These are phyloP conservation scores for Danielia oregonensis DNA, from an alignment of 805 yeast genomes.

Conservation along the genomic window DNA sequence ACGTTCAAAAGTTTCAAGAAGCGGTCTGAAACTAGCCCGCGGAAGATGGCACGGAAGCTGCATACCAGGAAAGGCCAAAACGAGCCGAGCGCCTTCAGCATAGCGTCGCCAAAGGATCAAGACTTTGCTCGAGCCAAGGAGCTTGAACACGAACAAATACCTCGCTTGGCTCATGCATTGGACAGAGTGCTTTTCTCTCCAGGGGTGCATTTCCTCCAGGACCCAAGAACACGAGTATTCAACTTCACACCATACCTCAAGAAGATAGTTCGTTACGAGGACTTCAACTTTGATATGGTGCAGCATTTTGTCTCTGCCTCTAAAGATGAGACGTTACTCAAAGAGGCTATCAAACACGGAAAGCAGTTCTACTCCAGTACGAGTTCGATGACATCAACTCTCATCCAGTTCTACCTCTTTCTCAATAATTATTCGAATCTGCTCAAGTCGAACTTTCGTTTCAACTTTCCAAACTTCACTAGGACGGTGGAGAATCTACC, in stretches of 20 bases:
- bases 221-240: constrained; percentile 69
- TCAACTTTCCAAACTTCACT: constrained; percentile 40
- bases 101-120: too few relatives aligned
- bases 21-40: too few relatives aligned
- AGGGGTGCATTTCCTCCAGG: constrained; percentile 72
- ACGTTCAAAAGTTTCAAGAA: too few relatives aligned
- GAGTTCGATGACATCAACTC: constrained; percentile 75
- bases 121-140: constrained; percentile 15
- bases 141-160: constrained; percentile 34
- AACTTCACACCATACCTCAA: constrained; percentile 64
- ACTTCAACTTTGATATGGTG: constrained; percentile 60
- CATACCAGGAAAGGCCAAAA: too few relatives aligned
- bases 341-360: constrained; percentile 38
- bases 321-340: constrained; percentile 51
- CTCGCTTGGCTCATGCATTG: constrained; percentile 61
- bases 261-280: constrained; percentile 54
- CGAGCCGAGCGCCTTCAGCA: too few relatives aligned
- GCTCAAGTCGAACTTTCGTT: constrained; percentile 19
- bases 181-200: constrained; percentile 77
- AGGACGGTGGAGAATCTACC: constrained; percentile 40
- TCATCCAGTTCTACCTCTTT: constrained; percentile 71
- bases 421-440: constrained; percentile 42
- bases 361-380: constrained; percentile 71
- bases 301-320: constrained; percentile 63
- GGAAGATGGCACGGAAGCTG: too few relatives aligned